Conservation (phyloP, 306 rosid species). For the Citrullus amarus region DNA sequence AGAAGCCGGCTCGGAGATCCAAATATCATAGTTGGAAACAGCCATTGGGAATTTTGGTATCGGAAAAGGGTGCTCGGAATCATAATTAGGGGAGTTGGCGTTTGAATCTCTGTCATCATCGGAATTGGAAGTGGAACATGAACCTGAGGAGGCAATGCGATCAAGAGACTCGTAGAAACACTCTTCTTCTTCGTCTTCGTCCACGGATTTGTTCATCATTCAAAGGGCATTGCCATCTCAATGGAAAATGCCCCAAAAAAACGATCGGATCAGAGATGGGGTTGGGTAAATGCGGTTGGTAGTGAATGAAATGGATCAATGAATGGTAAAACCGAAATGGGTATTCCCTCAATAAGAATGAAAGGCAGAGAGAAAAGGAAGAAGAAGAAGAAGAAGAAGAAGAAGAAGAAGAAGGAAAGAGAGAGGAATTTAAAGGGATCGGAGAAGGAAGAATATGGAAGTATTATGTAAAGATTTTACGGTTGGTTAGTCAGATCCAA, state of each 20-base stretch:
- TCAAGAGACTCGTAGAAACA: slow-evolving; percentile 84
- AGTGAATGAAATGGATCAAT: neutral
- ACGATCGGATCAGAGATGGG: slow-evolving; percentile 7
- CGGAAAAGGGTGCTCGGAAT: slow-evolving; percentile 20
- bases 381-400: neutral
- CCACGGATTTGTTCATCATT: slow-evolving; percentile 59
- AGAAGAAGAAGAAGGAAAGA: neutral
- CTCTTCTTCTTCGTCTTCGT: slow-evolving; percentile 44
- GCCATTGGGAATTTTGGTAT: slow-evolving; percentile 50
- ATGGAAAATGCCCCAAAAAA: slow-evolving; percentile 41
- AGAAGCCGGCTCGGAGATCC: slow-evolving; percentile 93
- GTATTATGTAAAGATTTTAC: neutral
- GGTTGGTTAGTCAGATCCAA: slow-evolving; percentile 12
- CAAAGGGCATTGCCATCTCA: slow-evolving; percentile 71
- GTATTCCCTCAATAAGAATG: neutral
- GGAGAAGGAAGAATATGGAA: slow-evolving; percentile 5
- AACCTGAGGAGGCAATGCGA: slow-evolving; percentile 74
- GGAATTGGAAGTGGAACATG: slow-evolving; percentile 77
- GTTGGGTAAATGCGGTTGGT: neutral
- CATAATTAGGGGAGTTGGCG: slow-evolving; percentile 34
- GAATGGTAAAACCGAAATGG: neutral
- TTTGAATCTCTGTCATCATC: slow-evolving; percentile 26
- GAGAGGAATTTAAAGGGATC: slow-evolving; percentile 7
- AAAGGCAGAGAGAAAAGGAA: neutral
- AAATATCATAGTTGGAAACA: slow-evolving; percentile 56